Evolutionary conservation across 1,284 basidiomycete species (phyloP), one percentile per base, ranked within the genome.

Genomic region (Veloporphyrellus conicus): DNA sequence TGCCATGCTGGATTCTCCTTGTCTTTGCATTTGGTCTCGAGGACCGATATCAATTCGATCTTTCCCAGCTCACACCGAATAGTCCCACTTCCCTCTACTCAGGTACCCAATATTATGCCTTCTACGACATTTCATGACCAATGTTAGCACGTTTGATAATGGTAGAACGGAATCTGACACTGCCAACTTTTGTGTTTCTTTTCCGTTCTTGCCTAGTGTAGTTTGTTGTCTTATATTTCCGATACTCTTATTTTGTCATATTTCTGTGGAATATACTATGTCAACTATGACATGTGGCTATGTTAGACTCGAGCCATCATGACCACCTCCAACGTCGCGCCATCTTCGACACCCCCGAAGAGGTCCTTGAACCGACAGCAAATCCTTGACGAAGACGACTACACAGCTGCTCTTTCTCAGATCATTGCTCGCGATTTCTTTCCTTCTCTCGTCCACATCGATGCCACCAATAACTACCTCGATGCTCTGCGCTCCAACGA

Each of bases 371-470:
- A 86, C 61, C 70, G 72, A 18, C 87, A 90, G 61, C 61, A 74
- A 7, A 74, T 90, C n/a, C 78, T 90, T n/a, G 87, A 90, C 47
- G 95, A 99, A 73, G 93, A 98, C 57, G 90, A 93, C 61, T 99
- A 99, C 66, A 94, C 92, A 1, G 81, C 81, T 43, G 89, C 90
- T 1, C 77, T 99, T n/a, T 92, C 91, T 3, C 79, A 84, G 42
- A 96, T 99, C 63, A 97, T 99, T 64, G 87, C 90, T 41, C 84
- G 96, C 43, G 94, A 98, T 71, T 99, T 98, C 76, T 99, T 98
- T 63, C 95, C 95, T 1, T 90, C 87, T 12, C 79, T 96, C 11
- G 81, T 85, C 18, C 88, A 90, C 57, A 75, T 94, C 27, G 88
- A 93, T 58, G 89, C 90, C 18, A 90, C 90, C 15, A 90, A 93